Evolutionary conservation across 2,329 filamentous ascomycete genomes (phyloP).

Genomic region (Monascus ruber): DNA sequence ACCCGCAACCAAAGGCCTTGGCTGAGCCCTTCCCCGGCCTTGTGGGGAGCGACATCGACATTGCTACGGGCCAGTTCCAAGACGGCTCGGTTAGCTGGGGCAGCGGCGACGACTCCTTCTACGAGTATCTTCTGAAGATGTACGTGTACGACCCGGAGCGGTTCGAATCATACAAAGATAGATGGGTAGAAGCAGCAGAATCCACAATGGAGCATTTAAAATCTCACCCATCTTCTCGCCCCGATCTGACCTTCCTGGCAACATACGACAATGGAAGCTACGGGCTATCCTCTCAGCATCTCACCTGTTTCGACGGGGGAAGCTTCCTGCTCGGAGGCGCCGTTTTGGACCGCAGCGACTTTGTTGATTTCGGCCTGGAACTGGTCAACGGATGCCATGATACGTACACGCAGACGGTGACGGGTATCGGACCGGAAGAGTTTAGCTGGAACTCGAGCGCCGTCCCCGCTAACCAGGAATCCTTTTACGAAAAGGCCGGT

Average conservation of each 20-base stretch:
- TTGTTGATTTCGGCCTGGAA: constrained; percentile 61
- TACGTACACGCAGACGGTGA: constrained; percentile 58
- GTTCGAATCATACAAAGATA: constrained; percentile 56
- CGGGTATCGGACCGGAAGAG: constrained; percentile 64
- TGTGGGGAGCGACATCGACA: constrained; percentile 55
- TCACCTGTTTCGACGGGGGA: constrained; percentile 75
- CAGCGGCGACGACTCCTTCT: constrained; percentile 68
- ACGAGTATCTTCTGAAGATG: constrained; percentile 84
- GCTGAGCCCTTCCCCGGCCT: constrained; percentile 68
- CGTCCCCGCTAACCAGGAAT: constrained; percentile 35
- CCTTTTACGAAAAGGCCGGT: constrained; percentile 55
- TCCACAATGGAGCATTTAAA: constrained; percentile 61
- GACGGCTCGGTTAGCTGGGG: constrained; percentile 64
- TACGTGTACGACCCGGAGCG: constrained; percentile 61
- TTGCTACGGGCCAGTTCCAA: constrained; percentile 54
- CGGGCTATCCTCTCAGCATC: constrained; percentile 31
- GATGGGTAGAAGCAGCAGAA: constrained; percentile 65
- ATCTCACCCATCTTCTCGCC: constrained; percentile 53
- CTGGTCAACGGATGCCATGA: constrained; percentile 63
- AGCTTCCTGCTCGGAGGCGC: constrained; percentile 75
- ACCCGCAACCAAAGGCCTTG: constrained; percentile 46
- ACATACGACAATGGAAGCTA: constrained; percentile 26
- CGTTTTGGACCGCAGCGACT: constrained; percentile 52
- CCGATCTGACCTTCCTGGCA: constrained; percentile 57
- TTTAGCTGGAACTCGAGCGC: constrained; percentile 51